These are phyloP conservation scores for Chrysoporthe cubensis DNA, from an alignment of 2,329 filamentous ascomycete species.

Conservation along the genomic window DNA sequence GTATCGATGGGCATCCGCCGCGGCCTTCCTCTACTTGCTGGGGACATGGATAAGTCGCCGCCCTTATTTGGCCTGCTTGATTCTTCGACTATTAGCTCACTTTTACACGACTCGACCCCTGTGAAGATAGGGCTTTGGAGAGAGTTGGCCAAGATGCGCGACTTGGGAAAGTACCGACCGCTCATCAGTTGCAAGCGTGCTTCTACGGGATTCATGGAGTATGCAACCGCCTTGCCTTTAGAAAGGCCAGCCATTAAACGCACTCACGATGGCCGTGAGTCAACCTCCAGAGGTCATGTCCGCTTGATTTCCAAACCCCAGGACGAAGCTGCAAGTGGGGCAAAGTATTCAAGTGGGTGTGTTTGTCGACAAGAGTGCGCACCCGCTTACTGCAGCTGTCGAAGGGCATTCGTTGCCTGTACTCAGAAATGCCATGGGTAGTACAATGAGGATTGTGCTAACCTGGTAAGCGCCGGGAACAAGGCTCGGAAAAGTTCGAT, in stretches of 20 bases:
- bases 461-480: too few relatives aligned
- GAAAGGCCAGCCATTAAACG: neutral
- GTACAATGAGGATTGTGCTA: too few relatives aligned
- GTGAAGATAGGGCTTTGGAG: neutral
- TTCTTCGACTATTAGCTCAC: neutral
- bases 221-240: neutral
- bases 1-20: neutral
- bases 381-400: neutral
- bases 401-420: too few relatives aligned
- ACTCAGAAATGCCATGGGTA: neutral
- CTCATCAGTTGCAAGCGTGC: neutral
- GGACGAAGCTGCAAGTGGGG: neutral
- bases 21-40: too few relatives aligned
- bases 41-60: neutral
- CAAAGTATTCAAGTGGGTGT: too few relatives aligned
- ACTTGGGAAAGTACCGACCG: neutral
- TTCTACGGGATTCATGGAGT: neutral
- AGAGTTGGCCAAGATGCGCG: neutral
- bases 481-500: neutral
- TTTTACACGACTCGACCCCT: neutral
- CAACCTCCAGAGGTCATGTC: neutral
- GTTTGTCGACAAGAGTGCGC: too few relatives aligned
- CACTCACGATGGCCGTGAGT: neutral
- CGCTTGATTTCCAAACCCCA: neutral
- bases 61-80: neutral